phyloP scores from a whole-genome alignment of 2,329 filamentous ascomycete species.

The Pleomassaria siparia region DNA sequence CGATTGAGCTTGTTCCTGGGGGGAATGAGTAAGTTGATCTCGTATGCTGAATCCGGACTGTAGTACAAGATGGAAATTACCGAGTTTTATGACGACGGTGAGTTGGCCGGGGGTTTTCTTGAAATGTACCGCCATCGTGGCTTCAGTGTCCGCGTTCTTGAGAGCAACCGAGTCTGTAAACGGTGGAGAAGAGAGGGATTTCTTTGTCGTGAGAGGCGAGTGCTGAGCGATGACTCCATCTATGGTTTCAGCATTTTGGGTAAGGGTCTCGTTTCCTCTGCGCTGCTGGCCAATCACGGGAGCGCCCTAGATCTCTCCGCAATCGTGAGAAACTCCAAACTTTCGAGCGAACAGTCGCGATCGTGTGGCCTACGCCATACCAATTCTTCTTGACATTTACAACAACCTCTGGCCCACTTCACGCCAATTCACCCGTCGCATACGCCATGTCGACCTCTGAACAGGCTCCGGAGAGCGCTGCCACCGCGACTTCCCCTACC shows the following conservation, averaged over 20 bases:
- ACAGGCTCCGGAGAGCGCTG: constrained; percentile 28
- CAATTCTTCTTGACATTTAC: background rate
- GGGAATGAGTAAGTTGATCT: constrained; percentile 30
- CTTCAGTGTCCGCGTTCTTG: background rate
- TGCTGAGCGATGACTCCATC: background rate
- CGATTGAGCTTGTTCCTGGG: constrained; percentile 95
- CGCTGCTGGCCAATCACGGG: constrained; percentile 14
- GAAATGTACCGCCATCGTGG: constrained; percentile 37
- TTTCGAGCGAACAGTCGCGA: constrained; percentile 8
- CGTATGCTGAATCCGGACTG: constrained; percentile 15
- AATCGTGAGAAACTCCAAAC: constrained; percentile 6
- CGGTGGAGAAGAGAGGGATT: background rate
- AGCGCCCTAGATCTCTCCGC: constrained; percentile 14
- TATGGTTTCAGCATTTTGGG: constrained; percentile 1
- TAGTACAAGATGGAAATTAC: constrained; percentile 52
- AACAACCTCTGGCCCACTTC: background rate
- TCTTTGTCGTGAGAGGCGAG: constrained; percentile 6
- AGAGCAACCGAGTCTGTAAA: constrained; percentile 5
- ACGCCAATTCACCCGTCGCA: background rate
- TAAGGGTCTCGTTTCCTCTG: background rate
- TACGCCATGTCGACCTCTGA: constrained; percentile 31
- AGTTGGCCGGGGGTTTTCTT: constrained; percentile 59
- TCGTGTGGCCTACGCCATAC: constrained; percentile 8
- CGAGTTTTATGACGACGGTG: constrained; percentile 84
- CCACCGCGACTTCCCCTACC: constrained; percentile 17